phyloP scores from a whole-genome alignment of 768 basidiomycete species.

The Psilocybe tampanensis region DNA sequence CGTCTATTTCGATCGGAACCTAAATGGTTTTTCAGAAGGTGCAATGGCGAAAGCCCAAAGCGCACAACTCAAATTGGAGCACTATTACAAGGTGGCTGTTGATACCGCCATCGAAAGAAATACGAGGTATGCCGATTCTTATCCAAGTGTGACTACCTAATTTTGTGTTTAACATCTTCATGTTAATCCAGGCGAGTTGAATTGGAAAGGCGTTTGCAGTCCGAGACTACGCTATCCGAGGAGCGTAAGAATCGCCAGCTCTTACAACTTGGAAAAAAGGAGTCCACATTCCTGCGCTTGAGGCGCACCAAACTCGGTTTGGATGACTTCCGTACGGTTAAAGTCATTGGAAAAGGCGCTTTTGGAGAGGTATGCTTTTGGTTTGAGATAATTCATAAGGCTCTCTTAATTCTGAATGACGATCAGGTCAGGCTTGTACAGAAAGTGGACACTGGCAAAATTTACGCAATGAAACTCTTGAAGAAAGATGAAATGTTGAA shows the following conservation, averaged over 20 bases:
- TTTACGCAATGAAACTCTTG: conserved; percentile 98
- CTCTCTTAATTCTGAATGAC: not conserved
- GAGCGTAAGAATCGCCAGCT: conserved; percentile 87
- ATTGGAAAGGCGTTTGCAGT: conserved; percentile 77
- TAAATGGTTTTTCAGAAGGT: conserved; percentile 76
- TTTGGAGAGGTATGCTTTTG: conserved; percentile 82
- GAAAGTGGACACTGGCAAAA: conserved; percentile 95
- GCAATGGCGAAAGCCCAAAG: conserved; percentile 83
- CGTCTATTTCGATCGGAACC: conserved; percentile 89
- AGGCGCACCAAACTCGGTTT: conserved; percentile 88
- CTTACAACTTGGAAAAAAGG: conserved; percentile 82
- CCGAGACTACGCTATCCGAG: conserved; percentile 70
- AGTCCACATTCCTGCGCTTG: conserved; percentile 86
- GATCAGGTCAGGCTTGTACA: conserved; percentile 86
- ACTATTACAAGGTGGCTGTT: conserved; percentile 96
- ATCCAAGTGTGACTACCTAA: not conserved
- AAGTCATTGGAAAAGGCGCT: conserved; percentile 98
- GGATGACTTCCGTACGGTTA: conserved; percentile 93
- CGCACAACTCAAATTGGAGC: conserved; percentile 94
- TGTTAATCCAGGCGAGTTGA: conserved; percentile 71
- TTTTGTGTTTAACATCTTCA: not conserved
- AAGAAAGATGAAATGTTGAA: conserved; percentile 99
- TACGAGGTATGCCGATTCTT: conserved; percentile 56
- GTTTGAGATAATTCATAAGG: not conserved
- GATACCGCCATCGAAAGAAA: conserved; percentile 95